Conservation (phyloP, 2,329 filamentous ascomycete genomes). For the Aspergillus pseudotamarii region DNA sequence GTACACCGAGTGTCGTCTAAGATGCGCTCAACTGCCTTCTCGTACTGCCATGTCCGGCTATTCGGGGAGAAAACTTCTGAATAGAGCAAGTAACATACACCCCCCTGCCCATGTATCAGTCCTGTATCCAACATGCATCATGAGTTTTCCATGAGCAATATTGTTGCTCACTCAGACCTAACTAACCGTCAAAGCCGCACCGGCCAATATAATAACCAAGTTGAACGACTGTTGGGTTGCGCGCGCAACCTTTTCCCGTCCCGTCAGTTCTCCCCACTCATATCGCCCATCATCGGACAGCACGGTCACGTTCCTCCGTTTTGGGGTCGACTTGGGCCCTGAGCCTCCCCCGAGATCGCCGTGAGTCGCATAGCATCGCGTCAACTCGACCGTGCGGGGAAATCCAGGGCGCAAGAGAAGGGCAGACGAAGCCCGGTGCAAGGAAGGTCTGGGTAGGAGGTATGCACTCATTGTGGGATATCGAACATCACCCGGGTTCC, state of each 20-base stretch:
- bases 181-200: slow-evolving; percentile 73
- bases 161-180: background rate
- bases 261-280: slow-evolving; percentile 76
- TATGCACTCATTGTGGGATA: slow-evolving; percentile 25
- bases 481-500: slow-evolving; percentile 20
- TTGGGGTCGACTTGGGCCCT: slow-evolving; percentile 45
- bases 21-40: slow-evolving; percentile 79
- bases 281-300: slow-evolving; percentile 84
- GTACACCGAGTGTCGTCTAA: slow-evolving; percentile 71
- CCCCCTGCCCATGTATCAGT: slow-evolving; percentile 55
- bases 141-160: background rate
- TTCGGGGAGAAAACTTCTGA: slow-evolving; percentile 81
- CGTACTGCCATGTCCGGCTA: slow-evolving; percentile 86
- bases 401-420: slow-evolving; percentile 38
- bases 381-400: slow-evolving; percentile 33
- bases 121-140: background rate
- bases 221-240: slow-evolving; percentile 92
- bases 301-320: slow-evolving; percentile 70
- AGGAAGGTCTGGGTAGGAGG: slow-evolving; percentile 27
- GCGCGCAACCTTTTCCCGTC: slow-evolving; percentile 75
- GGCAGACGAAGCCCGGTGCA: slow-evolving; percentile 18
- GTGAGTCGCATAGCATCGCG: slow-evolving; percentile 63
- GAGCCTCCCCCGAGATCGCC: slow-evolving; percentile 47
- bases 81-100: slow-evolving; percentile 78
- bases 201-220: slow-evolving; percentile 73